A percentile compares a stretch with the other conserved stretches of the same genome.
Conservation (phyloP, 257 asterid genomes). For the Rubia yunnanensis region DNA sequence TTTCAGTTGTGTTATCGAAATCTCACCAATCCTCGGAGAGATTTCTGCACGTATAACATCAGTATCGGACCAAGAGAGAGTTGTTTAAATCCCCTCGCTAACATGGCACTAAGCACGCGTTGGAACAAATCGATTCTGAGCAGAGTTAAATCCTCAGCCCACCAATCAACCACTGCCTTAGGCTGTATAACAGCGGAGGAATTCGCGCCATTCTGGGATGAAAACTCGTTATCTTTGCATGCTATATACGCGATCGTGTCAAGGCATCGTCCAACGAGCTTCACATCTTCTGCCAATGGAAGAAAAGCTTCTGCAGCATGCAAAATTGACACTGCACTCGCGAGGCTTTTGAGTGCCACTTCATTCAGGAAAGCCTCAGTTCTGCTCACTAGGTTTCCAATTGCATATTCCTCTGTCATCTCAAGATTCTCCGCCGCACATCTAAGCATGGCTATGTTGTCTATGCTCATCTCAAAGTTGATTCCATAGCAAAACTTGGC, state of each 20-base stretch:
- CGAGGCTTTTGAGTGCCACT: conserved; percentile 61
- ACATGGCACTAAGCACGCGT: conserved; percentile 68
- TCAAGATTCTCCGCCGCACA: conserved; percentile 68
- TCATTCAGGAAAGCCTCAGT: conserved; percentile 61
- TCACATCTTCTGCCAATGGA: conserved; percentile 63
- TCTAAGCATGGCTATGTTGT: conserved; percentile 65
- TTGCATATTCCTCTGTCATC: conserved; percentile 76
- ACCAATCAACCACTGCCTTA: conserved; percentile 62
- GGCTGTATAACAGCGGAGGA: conserved; percentile 20
- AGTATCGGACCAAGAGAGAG: conserved; percentile 69
- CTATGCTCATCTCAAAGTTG: conserved; percentile 59
- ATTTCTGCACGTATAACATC: conserved; percentile 76
- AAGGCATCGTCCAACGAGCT: conserved; percentile 61
- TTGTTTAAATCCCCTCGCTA: conserved; percentile 68
- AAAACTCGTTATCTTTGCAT: conserved; percentile 58
- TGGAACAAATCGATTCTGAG: conserved; percentile 73
- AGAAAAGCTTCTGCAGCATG: conserved; percentile 55
- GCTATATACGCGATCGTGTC: conserved; percentile 60
- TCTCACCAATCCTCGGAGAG: conserved; percentile 95
- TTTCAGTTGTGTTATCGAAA: not conserved
- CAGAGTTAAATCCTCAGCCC: conserved; percentile 74
- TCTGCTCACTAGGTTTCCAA: conserved; percentile 53
- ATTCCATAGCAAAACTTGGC: conserved; percentile 88
- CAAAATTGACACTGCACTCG: conserved; percentile 61
- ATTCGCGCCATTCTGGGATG: conserved; percentile 23